Conservation (phyloP, 805 yeast genomes). For the Metschnikowia noctiluminum region DNA sequence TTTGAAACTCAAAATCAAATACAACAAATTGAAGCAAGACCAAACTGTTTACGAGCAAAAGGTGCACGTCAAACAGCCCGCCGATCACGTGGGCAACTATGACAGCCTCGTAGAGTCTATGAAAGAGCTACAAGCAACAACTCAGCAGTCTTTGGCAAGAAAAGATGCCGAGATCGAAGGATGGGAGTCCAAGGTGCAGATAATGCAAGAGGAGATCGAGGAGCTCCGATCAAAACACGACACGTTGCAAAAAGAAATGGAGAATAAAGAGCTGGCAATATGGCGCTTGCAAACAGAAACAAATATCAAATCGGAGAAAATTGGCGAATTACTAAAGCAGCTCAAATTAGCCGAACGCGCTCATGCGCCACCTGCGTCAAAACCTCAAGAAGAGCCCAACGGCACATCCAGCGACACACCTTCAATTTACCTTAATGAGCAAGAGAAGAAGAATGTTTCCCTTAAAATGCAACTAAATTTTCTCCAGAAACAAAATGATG, state of each 20-base stretch:
- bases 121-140: slow-evolving; percentile 11
- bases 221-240: not conserved
- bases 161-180: slow-evolving; percentile 10
- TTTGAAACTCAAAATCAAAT: slow-evolving; percentile 13
- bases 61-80: not conserved
- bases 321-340: slow-evolving; percentile 1
- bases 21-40: slow-evolving; percentile 8
- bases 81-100: not conserved
- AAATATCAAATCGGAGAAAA: slow-evolving; percentile 9
- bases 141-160: slow-evolving; percentile 4
- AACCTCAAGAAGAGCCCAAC: not conserved
- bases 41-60: not conserved
- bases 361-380: not conserved
- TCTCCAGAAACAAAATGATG: slow-evolving; percentile 1
- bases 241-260: not conserved
- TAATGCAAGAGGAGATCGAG: not conserved
- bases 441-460: not conserved
- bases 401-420: not conserved
- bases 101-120: slow-evolving; percentile 5
- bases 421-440: not conserved
- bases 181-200: slow-evolving; percentile 11
- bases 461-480: not conserved
- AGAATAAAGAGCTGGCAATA: slow-evolving; percentile 22
- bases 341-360: not conserved
- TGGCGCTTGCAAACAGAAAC: slow-evolving; percentile 15